phyloP scores from a whole-genome alignment of 1,284 basidiomycete genomes.

The Anthracocystis panici-leucophaei region DNA sequence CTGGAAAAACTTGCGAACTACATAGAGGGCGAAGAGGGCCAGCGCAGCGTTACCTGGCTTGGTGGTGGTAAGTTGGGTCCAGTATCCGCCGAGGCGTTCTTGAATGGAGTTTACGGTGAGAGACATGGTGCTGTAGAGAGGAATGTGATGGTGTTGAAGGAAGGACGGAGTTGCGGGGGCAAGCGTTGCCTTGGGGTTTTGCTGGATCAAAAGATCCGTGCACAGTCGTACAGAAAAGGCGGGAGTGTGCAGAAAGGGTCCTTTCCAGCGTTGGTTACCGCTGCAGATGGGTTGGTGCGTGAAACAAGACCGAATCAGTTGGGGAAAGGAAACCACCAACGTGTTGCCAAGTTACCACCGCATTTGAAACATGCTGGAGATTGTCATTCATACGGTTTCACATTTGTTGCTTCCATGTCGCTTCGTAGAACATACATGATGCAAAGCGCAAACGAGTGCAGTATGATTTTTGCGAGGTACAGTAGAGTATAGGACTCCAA shows the following conservation, averaged over 20 bases:
- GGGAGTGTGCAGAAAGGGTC: too few relatives aligned
- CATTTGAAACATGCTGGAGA: background rate
- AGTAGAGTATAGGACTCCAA: too few relatives aligned
- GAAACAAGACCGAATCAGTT: background rate
- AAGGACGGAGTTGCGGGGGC: background rate
- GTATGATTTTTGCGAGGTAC: too few relatives aligned
- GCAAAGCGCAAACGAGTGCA: too few relatives aligned
- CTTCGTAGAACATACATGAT: too few relatives aligned
- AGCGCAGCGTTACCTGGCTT: constrained; percentile 25
- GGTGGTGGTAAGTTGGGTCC: constrained; percentile 34
- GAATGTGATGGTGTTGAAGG: background rate
- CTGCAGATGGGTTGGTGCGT: background rate
- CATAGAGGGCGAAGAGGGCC: constrained; percentile 34
- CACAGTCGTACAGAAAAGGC: background rate
- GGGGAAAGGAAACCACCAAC: too few relatives aligned
- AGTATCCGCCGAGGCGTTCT: constrained; percentile 31
- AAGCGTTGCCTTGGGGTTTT: too few relatives aligned
- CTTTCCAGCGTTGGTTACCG: background rate
- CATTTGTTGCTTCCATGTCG: too few relatives aligned
- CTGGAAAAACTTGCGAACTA: constrained; percentile 18
- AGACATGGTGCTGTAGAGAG: constrained; percentile 15
- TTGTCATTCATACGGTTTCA: background rate
- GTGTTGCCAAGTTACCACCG: background rate
- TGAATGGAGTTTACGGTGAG: constrained; percentile 30
- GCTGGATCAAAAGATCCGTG: too few relatives aligned